Base-by-base conservation (phyloP, 805 yeast species). In the Yarrowia sp. region DNA sequence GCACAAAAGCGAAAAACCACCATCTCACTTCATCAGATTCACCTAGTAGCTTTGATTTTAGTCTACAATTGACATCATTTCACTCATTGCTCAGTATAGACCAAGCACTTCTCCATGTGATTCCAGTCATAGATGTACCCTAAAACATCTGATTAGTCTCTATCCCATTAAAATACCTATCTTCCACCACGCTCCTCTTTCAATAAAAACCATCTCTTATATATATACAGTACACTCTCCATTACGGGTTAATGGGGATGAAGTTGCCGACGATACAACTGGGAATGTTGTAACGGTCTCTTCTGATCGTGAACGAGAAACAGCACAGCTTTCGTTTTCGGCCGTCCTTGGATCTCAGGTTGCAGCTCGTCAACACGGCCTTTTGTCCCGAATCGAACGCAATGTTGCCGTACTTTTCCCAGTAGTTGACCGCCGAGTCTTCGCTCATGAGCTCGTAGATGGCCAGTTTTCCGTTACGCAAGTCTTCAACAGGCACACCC, bases 391-490 rank as follows among this genome's bases (percentile, higher is more conserved):
- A 90, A 75, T 94, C 98, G 79, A 94, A 93, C 5, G 98, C 98
- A 75, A 93, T 91, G 3, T 97, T 92, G 2, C 97, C 97, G 75
- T 93, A 94, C 76, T 93, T 93, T 75, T 94, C 98, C 98, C 98
- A 94, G 76, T 92, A 94, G 74, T 92, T 93, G 19, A 94, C 98
- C 36, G 97, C 96, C 75, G 97, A 90, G 73, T 93, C 97, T 77
- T 93, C 98, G 63, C 92, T 88, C 97, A 94, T 90, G 71, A 94
- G 80, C 79, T 94, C 98, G 78, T 93, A 93, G 55, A 94, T 91
- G 0, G 98, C 95, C 72, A 92, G 79, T 73, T 89, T 90, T 11
- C 98, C 98, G 77, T 94, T 97, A 72, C 95, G 87, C 74, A 94
- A 79, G 76, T 92, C 97, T 75, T 93, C 98, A 1, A 94, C 91